Conservation (phyloP, 148 eudicot genomes). For the Rhododendron simsii region DNA sequence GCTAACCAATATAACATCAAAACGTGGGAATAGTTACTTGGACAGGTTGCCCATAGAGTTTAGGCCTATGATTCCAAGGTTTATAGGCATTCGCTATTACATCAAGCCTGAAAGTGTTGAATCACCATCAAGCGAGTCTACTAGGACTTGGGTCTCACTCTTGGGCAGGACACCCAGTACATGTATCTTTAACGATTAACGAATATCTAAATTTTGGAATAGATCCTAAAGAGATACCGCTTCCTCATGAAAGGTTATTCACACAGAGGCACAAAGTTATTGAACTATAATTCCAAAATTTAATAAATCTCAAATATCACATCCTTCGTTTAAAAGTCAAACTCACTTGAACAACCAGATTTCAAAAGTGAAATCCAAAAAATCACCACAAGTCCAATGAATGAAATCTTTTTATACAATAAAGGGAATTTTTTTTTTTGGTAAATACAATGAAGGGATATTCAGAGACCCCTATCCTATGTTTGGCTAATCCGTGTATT, state of each 20-base stretch:
- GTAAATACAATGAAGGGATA: not conserved
- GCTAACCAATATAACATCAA: not conserved
- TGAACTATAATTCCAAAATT: not conserved
- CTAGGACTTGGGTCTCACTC: not conserved
- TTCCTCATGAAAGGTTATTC: not conserved
- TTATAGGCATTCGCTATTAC: not conserved
- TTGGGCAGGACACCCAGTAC: no score
- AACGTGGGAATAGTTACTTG: not conserved
- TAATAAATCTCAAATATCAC: not conserved
- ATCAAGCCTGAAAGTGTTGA: not conserved
- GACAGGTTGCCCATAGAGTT: not conserved
- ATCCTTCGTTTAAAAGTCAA: not conserved
- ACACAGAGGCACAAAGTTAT: not conserved
- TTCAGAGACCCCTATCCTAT: not conserved
- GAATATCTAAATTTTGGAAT: no score
- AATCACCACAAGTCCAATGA: not conserved
- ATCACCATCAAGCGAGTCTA: not conserved
- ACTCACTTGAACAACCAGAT: not conserved
- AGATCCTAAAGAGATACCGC: not conserved
- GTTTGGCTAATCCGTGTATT: not conserved
- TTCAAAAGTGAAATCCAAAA: not conserved
- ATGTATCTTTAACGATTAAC: no score
- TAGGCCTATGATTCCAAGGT: not conserved
- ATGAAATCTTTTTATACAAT: not conserved
- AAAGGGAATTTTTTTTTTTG: not conserved